Base-by-base conservation (phyloP, 176 grass and related monocot genomes). In the Aegilops umbellulata region DNA sequence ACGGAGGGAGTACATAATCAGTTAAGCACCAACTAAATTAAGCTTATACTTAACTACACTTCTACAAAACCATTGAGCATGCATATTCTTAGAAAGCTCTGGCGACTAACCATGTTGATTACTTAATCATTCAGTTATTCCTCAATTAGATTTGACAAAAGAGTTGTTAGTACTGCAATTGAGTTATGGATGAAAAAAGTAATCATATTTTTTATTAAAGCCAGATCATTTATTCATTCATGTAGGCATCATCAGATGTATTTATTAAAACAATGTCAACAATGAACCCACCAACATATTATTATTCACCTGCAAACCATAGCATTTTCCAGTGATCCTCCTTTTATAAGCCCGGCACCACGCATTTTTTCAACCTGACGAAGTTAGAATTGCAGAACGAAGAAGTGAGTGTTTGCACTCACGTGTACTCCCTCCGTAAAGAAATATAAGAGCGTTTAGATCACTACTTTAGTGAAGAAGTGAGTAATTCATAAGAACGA, bases 321-420 rank as follows among this genome's bases (percentile, higher is more conserved):
- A 80, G 97, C 94, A 94, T 98, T 98, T 87, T 91, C 92, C 83
- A 73, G 38, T 23, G 91, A 94, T 81, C 97, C 97, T 86, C 97
- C 97, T 91, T 94, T 92, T 80, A 95, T 94, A n/a, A 98, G 92
- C 22, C 93, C 90, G 88, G 86, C 92, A 57, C 10, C 34, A 77
- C 81, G 49, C 84, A 98, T 80, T 78, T 87, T 82, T 87, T 94
- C 83, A 73, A 94, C 86, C 96, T 95, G 41, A 71, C 57, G 41
- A 77, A 82, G n/a, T 69, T 23, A 69, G 32, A 89, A 70, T 82
- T 38, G 46, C 42, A 77, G 10, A 10, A 76, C 62, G 22, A 24
- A 80, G 74, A 79, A 85, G 23, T 3, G 25, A 51, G 47, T 34
- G 22, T 25, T 16, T 82, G 51, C 7, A 77, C 31, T 68, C 9